Conservation (phyloP, 202 grass and related monocot genomes). For the Setaria viridis region DNA sequence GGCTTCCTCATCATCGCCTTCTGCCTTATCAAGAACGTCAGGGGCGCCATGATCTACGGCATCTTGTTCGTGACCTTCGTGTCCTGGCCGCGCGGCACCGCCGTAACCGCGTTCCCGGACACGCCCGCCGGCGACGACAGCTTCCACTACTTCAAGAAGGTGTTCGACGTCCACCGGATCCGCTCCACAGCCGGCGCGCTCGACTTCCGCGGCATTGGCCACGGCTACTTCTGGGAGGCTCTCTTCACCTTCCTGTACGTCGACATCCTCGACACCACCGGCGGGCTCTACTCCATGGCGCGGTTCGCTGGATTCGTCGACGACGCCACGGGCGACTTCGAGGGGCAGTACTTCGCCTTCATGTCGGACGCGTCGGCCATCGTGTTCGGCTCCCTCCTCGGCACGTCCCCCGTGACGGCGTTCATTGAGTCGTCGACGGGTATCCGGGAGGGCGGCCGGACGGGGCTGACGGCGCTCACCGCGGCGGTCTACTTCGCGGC, state of each 20-base stretch:
- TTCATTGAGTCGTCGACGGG: slow-evolving; percentile 96
- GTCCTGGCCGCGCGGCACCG: slow-evolving; percentile 85
- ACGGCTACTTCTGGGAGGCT: slow-evolving; percentile 85
- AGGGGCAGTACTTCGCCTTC: slow-evolving; percentile 97
- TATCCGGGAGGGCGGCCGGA: slow-evolving; percentile 83
- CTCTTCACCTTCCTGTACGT: slow-evolving; percentile 97
- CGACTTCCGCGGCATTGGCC: slow-evolving; percentile 60
- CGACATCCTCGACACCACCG: slow-evolving; percentile 93
- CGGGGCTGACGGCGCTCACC: slow-evolving; percentile 77
- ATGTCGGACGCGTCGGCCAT: slow-evolving; percentile 95
- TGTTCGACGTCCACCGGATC: slow-evolving; percentile 83
- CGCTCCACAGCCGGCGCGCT: slow-evolving; percentile 76
- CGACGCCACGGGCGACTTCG: slow-evolving; percentile 78
- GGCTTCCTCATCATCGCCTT: slow-evolving; percentile 88
- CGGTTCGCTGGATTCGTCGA: slow-evolving; percentile 88
- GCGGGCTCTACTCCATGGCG: slow-evolving; percentile 91
- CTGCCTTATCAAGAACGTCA: slow-evolving; percentile 82
- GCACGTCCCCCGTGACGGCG: slow-evolving; percentile 87
- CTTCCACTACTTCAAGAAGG: slow-evolving; percentile 81
- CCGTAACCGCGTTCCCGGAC: slow-evolving; percentile 78
- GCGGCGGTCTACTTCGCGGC: slow-evolving; percentile 69
- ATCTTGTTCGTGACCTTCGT: slow-evolving; percentile 91
- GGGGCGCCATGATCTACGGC: slow-evolving; percentile 93
- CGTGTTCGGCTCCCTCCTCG: slow-evolving; percentile 78
- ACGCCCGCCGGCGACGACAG: slow-evolving; percentile 67